Evolutionary conservation across 306 rosid species (phyloP), one percentile per base, ranked within the genome.

Genomic region (Coriaria nepalensis): DNA sequence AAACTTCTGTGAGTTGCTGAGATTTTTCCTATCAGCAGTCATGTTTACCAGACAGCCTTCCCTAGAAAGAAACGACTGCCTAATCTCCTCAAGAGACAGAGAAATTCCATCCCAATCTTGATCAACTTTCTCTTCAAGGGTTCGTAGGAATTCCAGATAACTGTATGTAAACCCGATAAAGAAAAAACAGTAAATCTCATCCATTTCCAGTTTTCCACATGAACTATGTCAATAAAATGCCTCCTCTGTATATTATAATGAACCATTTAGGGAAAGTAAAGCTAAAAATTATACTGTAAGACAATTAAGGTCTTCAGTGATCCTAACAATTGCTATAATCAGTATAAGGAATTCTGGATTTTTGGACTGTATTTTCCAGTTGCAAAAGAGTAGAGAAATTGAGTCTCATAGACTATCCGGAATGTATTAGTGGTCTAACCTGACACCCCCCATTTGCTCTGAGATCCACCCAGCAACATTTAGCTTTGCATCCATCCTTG

Each of bases 401-500:
- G 29, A 20, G 29, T 20, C 29, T 20, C 29, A 20, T 20, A 20
- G 29, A 20, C 10, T 13, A 35, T 41, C 45, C 50, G 15, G 43
- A 56, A 48, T 53, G 64, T 68, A 50, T 36, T 52, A 46, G 61
- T n/a, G 49, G 65, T 20, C 73, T 63, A 70, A 90, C 95, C 98
- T 85, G 73, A 81, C 73, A 69, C 98, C 98, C 63, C 94, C 95
- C 98, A 85, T 90, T 63, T 71, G 77, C 67, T 90, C 98, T 42
- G 98, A 77, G 66, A 90, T 71, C 98, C 92, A 90, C 56, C 98
- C 98, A 0, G 93, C 87, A 56, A 76, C 76, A 61, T 79, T 90
- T 53, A 85, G 70, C 70, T 90, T 90, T 33, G 94, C 98, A 65
- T 85, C 94, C 98, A 90, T 85, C 78, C 98, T 82, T 57, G 95